Conservation (phyloP, 352 stramenopile species). For the Globisporangium takayamanum region DNA sequence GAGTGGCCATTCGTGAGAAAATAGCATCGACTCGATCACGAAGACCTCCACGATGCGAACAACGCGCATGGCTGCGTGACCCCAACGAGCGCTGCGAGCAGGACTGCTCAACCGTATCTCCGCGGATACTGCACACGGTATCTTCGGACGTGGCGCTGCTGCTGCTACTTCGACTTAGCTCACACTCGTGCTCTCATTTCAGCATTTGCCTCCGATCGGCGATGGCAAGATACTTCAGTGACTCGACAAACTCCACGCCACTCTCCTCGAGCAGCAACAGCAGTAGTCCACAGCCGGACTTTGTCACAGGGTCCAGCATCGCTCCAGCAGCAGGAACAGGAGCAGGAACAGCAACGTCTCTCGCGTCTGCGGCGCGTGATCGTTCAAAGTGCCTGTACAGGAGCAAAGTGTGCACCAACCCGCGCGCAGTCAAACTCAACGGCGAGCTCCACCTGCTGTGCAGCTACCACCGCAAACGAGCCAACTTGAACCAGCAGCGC, state of each 20-base stretch:
- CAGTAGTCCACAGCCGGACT: not conserved
- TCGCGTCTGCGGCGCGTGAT: not conserved
- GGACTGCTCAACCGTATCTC: not conserved
- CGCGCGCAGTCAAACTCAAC: slow-evolving; percentile 32
- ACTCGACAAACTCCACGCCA: too few relatives aligned
- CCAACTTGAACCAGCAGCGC: slow-evolving; percentile 34
- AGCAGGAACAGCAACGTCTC: not conserved
- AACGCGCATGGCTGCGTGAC: not conserved
- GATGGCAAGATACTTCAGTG: too few relatives aligned
- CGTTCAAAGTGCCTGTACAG: slow-evolving; percentile 11
- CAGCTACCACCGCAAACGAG: slow-evolving; percentile 27
- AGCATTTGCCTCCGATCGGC: not conserved
- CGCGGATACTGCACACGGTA: not conserved
- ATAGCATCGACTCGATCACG: too few relatives aligned
- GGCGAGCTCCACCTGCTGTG: slow-evolving; percentile 32
- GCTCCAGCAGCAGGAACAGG: not conserved
- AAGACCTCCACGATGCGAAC: not conserved
- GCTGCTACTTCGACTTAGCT: not conserved
- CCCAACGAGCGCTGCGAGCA: not conserved
- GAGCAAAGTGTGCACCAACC: slow-evolving; percentile 26
- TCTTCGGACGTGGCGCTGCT: not conserved
- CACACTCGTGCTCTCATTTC: not conserved
- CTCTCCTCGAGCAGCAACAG: not conserved
- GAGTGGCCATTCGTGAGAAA: too few relatives aligned
- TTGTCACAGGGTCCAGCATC: not conserved